Percentiles rank a stretch among this genome's conserved stretches.
phyloP scores from a whole-genome alignment of 73 alveolate genomes.

The Uronychia setigera region DNA sequence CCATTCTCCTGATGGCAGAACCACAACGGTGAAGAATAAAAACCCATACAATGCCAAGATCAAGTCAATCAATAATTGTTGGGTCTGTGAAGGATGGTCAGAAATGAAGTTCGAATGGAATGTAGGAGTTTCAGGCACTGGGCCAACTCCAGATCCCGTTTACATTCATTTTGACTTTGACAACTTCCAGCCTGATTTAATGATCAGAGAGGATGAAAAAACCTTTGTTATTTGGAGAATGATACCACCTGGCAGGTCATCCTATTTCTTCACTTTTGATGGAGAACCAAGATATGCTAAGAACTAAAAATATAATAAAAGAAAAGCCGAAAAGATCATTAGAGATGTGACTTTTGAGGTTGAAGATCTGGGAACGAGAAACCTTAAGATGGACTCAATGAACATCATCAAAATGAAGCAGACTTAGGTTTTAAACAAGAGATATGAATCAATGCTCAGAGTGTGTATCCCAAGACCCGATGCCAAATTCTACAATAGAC shows the following conservation, averaged over 20 bases:
- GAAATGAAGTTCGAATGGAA: constrained; percentile 28
- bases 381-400: background rate
- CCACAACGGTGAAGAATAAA: background rate
- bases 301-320: background rate
- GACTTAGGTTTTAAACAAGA: constrained; percentile 11
- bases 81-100: constrained; percentile 73
- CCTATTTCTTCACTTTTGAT: constrained; percentile 41
- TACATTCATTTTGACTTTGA: constrained; percentile 64
- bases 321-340: background rate
- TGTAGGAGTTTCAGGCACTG: constrained; percentile 21
- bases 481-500: constrained; percentile 13
- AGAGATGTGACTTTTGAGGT: background rate
- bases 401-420: constrained; percentile 4
- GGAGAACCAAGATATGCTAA: constrained; percentile 24
- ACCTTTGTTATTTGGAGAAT: constrained; percentile 33
- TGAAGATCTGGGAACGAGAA: background rate
- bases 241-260: constrained; percentile 53
- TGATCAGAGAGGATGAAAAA: constrained; percentile 28
- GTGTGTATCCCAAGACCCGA: constrained; percentile 51
- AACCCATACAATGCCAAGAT: constrained; percentile 8
- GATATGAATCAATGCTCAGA: constrained; percentile 18
- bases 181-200: constrained; percentile 57
- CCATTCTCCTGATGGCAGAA: background rate
- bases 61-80: constrained; percentile 42
- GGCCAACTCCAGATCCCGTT: constrained; percentile 29